A percentile compares a stretch with the other conserved stretches of the same genome.
Evolutionary conservation across 495 filamentous ascomycete species (phyloP).

Genomic region (Parathielavia hyrcaniae): DNA sequence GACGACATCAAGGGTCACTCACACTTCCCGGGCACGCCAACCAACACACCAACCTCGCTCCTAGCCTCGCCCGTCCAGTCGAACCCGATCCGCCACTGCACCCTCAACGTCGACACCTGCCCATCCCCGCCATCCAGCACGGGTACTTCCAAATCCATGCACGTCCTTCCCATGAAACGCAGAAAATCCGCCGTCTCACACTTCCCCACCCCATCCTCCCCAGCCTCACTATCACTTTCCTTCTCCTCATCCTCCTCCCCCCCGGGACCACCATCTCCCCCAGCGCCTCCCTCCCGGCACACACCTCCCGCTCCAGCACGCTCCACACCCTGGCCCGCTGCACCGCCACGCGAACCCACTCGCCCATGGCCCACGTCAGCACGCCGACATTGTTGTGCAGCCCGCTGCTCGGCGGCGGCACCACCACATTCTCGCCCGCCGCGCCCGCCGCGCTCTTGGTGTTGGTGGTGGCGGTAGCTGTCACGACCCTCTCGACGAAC

Average conservation of each 20-base stretch:
- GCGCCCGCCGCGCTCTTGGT: not conserved
- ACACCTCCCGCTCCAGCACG: conserved; percentile 38
- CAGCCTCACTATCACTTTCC: conserved; percentile 3
- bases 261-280: conserved; percentile 25
- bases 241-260: conserved; percentile 19
- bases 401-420: conserved; percentile 19
- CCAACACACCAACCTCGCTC: conserved; percentile 43
- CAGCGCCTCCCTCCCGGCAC: conserved; percentile 24
- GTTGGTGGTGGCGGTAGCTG: too few relatives aligned
- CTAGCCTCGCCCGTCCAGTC: conserved; percentile 60
- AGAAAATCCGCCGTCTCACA: conserved; percentile 27
- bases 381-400: conserved; percentile 41
- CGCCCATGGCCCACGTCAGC: conserved; percentile 47
- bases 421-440: not conserved
- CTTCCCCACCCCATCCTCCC: conserved; percentile 6
- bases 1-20: conserved; percentile 25
- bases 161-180: conserved; percentile 41
- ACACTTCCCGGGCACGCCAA: conserved; percentile 49
- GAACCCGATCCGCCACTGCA: conserved; percentile 53
- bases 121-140: conserved; percentile 10
- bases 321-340: conserved; percentile 45
- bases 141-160: conserved; percentile 38
- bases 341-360: conserved; percentile 45
- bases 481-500: conserved; percentile 33
- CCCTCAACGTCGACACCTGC: conserved; percentile 32